A percentile compares a stretch with the other conserved stretches of the same genome.
Conservation (phyloP, 1,284 basidiomycete species). For the Microbotryum intermedium region DNA sequence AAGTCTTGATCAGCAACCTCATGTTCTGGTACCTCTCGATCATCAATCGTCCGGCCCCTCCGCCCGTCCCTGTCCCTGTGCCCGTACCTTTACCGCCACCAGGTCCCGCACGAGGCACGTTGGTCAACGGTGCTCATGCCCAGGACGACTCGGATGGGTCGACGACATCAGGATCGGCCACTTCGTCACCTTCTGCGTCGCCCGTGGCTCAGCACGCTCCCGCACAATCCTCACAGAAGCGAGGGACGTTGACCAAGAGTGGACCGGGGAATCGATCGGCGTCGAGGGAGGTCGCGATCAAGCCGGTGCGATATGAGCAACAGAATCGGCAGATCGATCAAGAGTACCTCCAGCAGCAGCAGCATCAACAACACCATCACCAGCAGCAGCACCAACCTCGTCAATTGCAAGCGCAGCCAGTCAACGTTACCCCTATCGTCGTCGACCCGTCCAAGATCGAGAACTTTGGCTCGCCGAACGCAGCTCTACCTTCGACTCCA, state of each 20-base stretch:
- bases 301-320: slow-evolving; percentile 82
- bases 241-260: slow-evolving; percentile 26
- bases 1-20: slow-evolving; percentile 95
- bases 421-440: slow-evolving; percentile 1
- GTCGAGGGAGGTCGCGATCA: slow-evolving; percentile 73
- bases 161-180: too few species aligned
- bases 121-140: slow-evolving; percentile 38
- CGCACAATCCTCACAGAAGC: slow-evolving; percentile 39
- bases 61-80: slow-evolving; percentile 16
- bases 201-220: background rate
- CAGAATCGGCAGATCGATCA: slow-evolving; percentile 86
- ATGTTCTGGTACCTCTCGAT: slow-evolving; percentile 96
- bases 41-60: slow-evolving; percentile 53
- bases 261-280: slow-evolving; percentile 38
- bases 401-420: slow-evolving; percentile 6
- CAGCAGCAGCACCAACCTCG: slow-evolving; percentile 13
- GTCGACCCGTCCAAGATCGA: background rate
- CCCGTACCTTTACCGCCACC: slow-evolving; percentile 23
- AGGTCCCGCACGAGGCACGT: slow-evolving; percentile 18
- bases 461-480: background rate
- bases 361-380: slow-evolving; percentile 14
- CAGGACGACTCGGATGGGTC: too few species aligned
- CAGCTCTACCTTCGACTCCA: background rate
- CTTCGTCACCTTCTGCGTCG: too few species aligned
- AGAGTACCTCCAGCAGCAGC: slow-evolving; percentile 44